Evolutionary conservation across 1,139 yeast species (phyloP), one percentile per base, ranked within the genome.

Genomic region (Candida sp.): DNA sequence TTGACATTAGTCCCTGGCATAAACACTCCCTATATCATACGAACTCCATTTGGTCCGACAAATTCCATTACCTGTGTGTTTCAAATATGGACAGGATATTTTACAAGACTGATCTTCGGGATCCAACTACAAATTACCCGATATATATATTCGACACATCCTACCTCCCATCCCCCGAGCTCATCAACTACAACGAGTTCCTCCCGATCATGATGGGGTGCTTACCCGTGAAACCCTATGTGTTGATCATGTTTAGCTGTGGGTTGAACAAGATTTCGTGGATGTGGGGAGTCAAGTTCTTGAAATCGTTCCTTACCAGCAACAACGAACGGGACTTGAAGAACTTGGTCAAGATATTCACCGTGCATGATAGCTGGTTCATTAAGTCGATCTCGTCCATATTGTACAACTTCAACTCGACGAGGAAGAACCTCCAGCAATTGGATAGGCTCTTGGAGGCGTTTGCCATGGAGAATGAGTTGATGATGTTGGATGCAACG

Each of bases 291-390:
- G 75, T 93, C 44, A 87, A 85, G 61, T 85, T 93, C 55, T 83
- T 90, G 60, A 83, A 88, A 57, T 72, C 81, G 59, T 79, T 94
- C 44, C 85, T 93, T n/a, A 78, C 79, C 11, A 75, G 64, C 50
- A 60, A 63, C 38, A 44, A 55, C 17, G 58, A 80, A 49, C 80
- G 81, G 53, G 81, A 81, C 53, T 75, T 72, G 38, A 55, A 62
- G 37, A 68, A 81, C 49, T 70, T 92, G 48, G 73, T 74, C 49
- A 86, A 84, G 60, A 75, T 91, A 3, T 88, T 88, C 58, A 81
- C 93, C 39, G 97, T 94, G 4, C 98, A 94, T 67, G 98, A 93
- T 61, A 88, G 90, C 49, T 92, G 97, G 94, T 83, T 94, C 72
- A 83, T 91, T 17, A 84, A 92, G 59, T 88, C 97, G 0, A 80